Conservation (phyloP, 768 basidiomycete genomes). For the Phallus indusiatus region DNA sequence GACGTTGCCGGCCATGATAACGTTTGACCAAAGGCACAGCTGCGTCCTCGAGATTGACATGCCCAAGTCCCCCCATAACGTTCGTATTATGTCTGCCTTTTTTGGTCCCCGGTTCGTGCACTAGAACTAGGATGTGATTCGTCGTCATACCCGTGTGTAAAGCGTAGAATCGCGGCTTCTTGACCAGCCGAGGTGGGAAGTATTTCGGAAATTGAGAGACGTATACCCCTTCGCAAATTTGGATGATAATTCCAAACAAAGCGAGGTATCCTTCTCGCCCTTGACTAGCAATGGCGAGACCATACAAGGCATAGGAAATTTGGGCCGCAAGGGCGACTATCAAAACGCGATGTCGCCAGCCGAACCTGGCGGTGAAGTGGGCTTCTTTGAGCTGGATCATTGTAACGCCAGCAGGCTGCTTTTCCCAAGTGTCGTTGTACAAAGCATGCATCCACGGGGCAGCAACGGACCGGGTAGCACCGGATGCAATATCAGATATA, state of each 20-base stretch:
- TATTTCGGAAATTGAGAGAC: background rate
- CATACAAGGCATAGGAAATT: background rate
- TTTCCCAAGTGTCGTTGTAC: background rate
- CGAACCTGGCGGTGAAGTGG: background rate
- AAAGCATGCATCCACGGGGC: background rate
- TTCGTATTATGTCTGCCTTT: background rate
- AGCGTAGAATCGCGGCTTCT: background rate
- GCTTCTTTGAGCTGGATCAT: background rate
- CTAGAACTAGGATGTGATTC: background rate
- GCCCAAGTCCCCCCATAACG: background rate
- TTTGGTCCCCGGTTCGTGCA: background rate
- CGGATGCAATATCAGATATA: background rate
- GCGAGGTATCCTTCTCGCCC: background rate
- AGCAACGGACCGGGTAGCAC: background rate
- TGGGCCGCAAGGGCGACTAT: background rate
- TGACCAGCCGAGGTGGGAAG: background rate
- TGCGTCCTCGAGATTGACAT: background rate
- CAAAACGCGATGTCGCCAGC: background rate
- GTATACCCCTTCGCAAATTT: background rate
- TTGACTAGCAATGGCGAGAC: background rate
- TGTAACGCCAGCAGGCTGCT: background rate
- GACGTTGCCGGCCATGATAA: background rate
- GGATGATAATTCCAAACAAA: background rate
- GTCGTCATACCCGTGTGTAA: background rate
- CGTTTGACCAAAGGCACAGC: background rate